These are phyloP conservation scores for Trichoderma virens DNA, from an alignment of 495 filamentous ascomycete genomes.

Conservation along the genomic window DNA sequence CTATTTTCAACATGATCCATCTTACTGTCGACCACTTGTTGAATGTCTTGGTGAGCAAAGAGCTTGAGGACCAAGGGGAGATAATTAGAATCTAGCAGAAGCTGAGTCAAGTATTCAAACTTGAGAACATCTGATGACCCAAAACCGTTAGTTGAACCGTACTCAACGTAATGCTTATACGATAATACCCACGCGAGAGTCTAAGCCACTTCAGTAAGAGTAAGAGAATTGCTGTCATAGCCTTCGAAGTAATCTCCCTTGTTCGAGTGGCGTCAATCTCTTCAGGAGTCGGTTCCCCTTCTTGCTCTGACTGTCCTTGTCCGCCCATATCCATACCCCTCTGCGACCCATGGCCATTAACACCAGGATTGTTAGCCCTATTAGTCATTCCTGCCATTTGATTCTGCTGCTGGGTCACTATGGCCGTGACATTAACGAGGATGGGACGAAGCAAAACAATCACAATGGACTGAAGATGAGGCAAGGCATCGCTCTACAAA, in stretches of 20 bases:
- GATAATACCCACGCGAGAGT: conserved; percentile 64
- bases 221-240: conserved; percentile 76
- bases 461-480: conserved; percentile 86
- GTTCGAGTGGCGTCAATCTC: conserved; percentile 73
- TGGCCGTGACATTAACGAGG: conserved; percentile 67
- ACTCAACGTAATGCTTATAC: neutral
- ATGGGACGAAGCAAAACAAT: conserved; percentile 87
- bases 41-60: conserved; percentile 86
- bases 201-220: conserved; percentile 95
- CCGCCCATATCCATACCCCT: conserved; percentile 3
- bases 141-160: conserved; percentile 21
- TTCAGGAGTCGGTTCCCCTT: conserved; percentile 41
- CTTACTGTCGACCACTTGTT: conserved; percentile 75
- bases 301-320: conserved; percentile 27
- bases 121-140: conserved; percentile 69
- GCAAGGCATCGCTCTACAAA: conserved; percentile 60
- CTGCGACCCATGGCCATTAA: conserved; percentile 23
- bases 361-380: conserved; percentile 21
- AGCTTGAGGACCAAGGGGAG: conserved; percentile 86
- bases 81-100: conserved; percentile 89
- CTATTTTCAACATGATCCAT: conserved; percentile 77
- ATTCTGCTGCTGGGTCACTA: conserved; percentile 27
- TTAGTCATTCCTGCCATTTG: conserved; percentile 26
- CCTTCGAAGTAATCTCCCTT: conserved; percentile 83
- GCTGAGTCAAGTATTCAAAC: conserved; percentile 90